Evolutionary conservation across 2,329 filamentous ascomycete species (phyloP).

Genomic region (Verticillium zaregamsianum): DNA sequence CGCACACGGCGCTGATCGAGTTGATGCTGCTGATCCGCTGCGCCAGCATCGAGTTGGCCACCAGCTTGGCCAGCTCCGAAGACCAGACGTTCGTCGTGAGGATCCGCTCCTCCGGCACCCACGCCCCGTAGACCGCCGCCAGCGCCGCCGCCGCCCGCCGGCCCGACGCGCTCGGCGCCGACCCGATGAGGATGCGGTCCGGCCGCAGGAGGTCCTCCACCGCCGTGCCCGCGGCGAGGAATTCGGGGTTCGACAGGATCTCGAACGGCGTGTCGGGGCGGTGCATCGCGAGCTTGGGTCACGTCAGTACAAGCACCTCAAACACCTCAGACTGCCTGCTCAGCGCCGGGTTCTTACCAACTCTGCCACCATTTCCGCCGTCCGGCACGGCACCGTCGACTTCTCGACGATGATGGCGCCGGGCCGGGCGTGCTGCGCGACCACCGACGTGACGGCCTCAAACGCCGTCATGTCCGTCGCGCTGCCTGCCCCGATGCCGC

Average conservation of each 20-base stretch:
- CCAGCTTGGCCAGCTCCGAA: slow-evolving; percentile 74
- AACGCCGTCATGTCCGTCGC: slow-evolving; percentile 71
- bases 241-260: slow-evolving; percentile 77
- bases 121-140: slow-evolving; percentile 62
- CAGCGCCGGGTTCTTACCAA: slow-evolving; percentile 43
- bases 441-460: slow-evolving; percentile 63
- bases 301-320: neutral
- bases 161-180: slow-evolving; percentile 54
- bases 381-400: slow-evolving; percentile 73
- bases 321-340: too few species aligned
- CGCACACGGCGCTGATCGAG: slow-evolving; percentile 72
- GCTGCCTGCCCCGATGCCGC: slow-evolving; percentile 63
- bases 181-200: slow-evolving; percentile 72
- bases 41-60: slow-evolving; percentile 75
- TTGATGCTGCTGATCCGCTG: slow-evolving; percentile 81
- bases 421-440: slow-evolving; percentile 62
- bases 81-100: slow-evolving; percentile 72
- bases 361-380: slow-evolving; percentile 63
- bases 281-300: slow-evolving; percentile 46
- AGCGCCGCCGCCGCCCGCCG: slow-evolving; percentile 59
- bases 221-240: slow-evolving; percentile 73
- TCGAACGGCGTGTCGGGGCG: slow-evolving; percentile 65
- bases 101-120: slow-evolving; percentile 65
- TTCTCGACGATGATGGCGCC: slow-evolving; percentile 78
- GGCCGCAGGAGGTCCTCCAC: slow-evolving; percentile 66